phyloP scores from a whole-genome alignment of 2,329 filamentous ascomycete genomes.

The Didymellaceae sp. region DNA sequence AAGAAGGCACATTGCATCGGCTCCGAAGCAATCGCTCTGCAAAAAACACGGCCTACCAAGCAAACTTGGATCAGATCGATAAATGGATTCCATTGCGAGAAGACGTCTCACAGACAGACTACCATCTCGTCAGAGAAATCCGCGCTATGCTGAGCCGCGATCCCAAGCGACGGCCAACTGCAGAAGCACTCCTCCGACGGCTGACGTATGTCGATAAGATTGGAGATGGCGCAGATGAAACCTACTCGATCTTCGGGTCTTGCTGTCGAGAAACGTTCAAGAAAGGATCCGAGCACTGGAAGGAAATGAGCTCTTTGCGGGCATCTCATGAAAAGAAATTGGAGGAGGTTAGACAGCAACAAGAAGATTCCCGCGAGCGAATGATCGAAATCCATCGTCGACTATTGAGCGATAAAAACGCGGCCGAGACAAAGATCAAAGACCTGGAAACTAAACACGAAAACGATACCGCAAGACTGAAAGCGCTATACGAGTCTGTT shows the following conservation, averaged over 20 bases:
- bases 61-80: not conserved
- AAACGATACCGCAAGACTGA: no score
- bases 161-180: not conserved
- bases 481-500: no score
- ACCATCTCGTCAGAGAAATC: not conserved
- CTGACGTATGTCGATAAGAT: not conserved
- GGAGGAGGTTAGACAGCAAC: no score
- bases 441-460: no score
- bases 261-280: not conserved
- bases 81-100: not conserved
- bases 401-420: no score
- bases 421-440: no score
- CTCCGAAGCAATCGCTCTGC: slow-evolving; percentile 53
- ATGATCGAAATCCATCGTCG: no score
- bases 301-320: not conserved
- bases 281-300: not conserved
- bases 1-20: slow-evolving; percentile 63
- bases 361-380: no score
- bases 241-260: not conserved
- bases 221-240: no score
- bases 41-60: not conserved
- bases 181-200: not conserved
- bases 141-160: not conserved
- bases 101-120: no score
- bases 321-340: no score